These are phyloP conservation scores for Penicillium macrosclerotiorum DNA, from an alignment of 495 filamentous ascomycete genomes.

Conservation along the genomic window DNA sequence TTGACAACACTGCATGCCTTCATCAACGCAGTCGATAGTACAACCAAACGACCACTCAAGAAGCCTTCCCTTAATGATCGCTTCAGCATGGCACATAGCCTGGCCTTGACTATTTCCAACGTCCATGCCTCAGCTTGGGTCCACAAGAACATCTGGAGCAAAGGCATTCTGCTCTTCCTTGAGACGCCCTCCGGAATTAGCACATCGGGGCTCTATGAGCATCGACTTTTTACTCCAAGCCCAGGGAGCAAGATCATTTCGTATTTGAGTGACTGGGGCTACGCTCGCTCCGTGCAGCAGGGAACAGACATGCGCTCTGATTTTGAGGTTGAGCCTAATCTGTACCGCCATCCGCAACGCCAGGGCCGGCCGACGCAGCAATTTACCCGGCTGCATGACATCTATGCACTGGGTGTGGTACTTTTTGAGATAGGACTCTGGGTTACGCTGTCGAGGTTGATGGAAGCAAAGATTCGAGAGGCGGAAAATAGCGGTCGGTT, in stretches of 20 bases:
- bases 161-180: slow-evolving; percentile 24
- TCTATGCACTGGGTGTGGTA: slow-evolving; percentile 38
- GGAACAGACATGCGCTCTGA: slow-evolving; percentile 16
- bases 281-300: slow-evolving; percentile 16
- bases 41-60: slow-evolving; percentile 11
- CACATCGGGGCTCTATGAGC: slow-evolving; percentile 3
- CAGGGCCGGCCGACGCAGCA: slow-evolving; percentile 17
- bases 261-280: slow-evolving; percentile 23
- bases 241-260: slow-evolving; percentile 7
- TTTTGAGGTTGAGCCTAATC: slow-evolving; percentile 18
- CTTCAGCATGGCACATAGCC: slow-evolving; percentile 24
- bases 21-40: slow-evolving; percentile 14
- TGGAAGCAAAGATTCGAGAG: slow-evolving; percentile 14
- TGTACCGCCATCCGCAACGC: slow-evolving; percentile 32
- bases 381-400: slow-evolving; percentile 34
- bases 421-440: slow-evolving; percentile 40
- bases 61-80: slow-evolving; percentile 18
- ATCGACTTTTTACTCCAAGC: background rate
- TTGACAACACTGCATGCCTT: slow-evolving; percentile 20
- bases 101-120: slow-evolving; percentile 20
- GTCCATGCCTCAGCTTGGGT: slow-evolving; percentile 27
- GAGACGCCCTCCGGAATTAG: slow-evolving; percentile 7
- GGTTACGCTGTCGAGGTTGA: slow-evolving; percentile 19
- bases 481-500: slow-evolving; percentile 11
- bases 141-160: slow-evolving; percentile 29